phyloP scores from a whole-genome alignment of 2,329 filamentous ascomycete genomes.

The Nemania sp. region DNA sequence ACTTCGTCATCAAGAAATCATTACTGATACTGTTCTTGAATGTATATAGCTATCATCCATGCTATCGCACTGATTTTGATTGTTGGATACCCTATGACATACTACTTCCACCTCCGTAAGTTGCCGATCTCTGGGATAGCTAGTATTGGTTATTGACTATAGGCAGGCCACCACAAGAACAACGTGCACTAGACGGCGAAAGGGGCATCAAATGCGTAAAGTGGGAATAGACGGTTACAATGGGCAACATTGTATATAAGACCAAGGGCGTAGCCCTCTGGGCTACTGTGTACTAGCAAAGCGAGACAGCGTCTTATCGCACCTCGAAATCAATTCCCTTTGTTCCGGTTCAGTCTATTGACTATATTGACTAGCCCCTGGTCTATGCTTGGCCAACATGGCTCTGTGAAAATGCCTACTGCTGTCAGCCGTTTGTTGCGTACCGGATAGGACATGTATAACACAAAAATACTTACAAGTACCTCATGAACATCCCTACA shows the following conservation, averaged over 20 bases:
- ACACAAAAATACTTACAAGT: no score
- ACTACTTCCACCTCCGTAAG: conserved; percentile 99
- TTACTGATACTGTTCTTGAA: conserved; percentile 29
- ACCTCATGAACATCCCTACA: no score
- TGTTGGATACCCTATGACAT: conserved; percentile 94
- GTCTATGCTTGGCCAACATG: not conserved
- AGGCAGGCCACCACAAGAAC: conserved; percentile 98
- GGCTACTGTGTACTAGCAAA: conserved; percentile 37
- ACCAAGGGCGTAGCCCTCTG: conserved; percentile 29
- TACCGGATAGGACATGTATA: no score
- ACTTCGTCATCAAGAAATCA: not conserved
- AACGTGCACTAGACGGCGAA: conserved; percentile 80
- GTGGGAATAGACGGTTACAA: conserved; percentile 22
- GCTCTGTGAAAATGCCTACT: no score
- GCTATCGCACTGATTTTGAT: conserved; percentile 75
- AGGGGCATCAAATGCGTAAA: not conserved
- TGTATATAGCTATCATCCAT: conserved; percentile 77
- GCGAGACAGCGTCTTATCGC: conserved; percentile 25
- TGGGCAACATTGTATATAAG: conserved; percentile 37
- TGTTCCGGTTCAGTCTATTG: conserved; percentile 11
- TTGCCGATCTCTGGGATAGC: conserved; percentile 33
- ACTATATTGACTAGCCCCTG: not conserved
- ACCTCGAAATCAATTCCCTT: conserved; percentile 24
- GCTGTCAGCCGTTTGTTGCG: no score
- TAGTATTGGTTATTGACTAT: conserved; percentile 8